These are phyloP conservation scores for Auricularia sp. DNA, from an alignment of 768 basidiomycete genomes.

Conservation along the genomic window DNA sequence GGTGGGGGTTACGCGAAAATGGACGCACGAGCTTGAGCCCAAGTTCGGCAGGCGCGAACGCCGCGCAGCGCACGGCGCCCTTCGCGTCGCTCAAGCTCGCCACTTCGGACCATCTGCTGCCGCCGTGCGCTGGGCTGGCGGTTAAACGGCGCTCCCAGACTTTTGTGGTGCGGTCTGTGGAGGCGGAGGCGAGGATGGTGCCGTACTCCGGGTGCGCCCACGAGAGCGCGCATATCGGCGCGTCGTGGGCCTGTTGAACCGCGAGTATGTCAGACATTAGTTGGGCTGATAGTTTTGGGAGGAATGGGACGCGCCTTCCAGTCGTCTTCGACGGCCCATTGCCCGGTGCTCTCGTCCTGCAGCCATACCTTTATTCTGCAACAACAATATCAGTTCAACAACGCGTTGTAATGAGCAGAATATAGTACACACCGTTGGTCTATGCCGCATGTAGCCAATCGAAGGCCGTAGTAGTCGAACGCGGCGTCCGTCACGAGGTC, in stretches of 20 bases:
- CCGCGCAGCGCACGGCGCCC: constrained; percentile 75
- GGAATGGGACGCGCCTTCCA: constrained; percentile 63
- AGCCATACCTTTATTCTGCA: constrained; percentile 79
- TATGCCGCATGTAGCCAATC: constrained; percentile 69
- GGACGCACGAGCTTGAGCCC: constrained; percentile 73
- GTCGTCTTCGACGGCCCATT: constrained; percentile 74
- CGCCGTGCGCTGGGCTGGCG: constrained; percentile 8
- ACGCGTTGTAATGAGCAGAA: constrained; percentile 9
- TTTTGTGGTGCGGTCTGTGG: constrained; percentile 86
- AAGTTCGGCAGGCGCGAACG: constrained; percentile 80
- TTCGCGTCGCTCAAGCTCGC: constrained; percentile 72
- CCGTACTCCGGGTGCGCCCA: constrained; percentile 96
- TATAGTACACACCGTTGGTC: constrained; percentile 57
- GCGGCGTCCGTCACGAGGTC: constrained; percentile 79
- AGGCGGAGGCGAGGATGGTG: constrained; percentile 72
- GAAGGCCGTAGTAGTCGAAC: constrained; percentile 84
- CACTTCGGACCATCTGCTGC: constrained; percentile 57
- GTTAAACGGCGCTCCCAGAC: constrained; percentile 69
- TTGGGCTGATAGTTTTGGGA: background rate
- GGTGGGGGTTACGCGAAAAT: background rate
- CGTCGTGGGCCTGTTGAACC: constrained; percentile 78
- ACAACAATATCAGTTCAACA: constrained; percentile 3
- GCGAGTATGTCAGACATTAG: background rate
- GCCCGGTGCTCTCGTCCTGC: constrained; percentile 58
- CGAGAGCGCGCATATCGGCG: constrained; percentile 67